Conservation (phyloP, 257 asterid species). For the Scutellaria baicalensis region DNA sequence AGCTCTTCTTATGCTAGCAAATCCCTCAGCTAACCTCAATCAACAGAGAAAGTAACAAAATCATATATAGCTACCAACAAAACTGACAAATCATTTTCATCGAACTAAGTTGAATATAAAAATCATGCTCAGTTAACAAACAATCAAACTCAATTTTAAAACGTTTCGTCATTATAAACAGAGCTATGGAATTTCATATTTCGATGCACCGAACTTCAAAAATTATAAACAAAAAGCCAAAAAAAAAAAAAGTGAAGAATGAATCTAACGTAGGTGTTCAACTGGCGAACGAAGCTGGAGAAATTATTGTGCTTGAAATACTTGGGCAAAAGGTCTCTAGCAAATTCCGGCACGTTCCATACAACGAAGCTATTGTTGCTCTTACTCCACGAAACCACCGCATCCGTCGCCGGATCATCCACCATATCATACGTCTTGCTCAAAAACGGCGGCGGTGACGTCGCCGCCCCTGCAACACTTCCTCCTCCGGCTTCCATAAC, state of each 20-base stretch:
- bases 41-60: not conserved
- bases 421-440: constrained; percentile 82
- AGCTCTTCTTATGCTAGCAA: not conserved
- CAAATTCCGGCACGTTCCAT: constrained; percentile 53
- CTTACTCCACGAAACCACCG: constrained; percentile 67
- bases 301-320: constrained; percentile 74
- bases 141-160: not conserved
- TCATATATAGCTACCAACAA: not conserved
- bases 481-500: constrained; percentile 27
- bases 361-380: constrained; percentile 64
- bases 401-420: constrained; percentile 62
- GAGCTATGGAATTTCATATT: not conserved
- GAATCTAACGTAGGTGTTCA: constrained; percentile 67
- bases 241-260: not conserved
- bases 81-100: not conserved
- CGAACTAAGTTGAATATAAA: not conserved
- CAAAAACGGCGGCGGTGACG: constrained; percentile 59
- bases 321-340: constrained; percentile 59
- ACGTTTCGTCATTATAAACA: not conserved
- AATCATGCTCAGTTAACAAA: not conserved
- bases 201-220: not conserved
- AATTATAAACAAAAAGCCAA: not conserved
- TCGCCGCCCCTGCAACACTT: constrained; percentile 14
- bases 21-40: not conserved
- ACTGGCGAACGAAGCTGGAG: constrained; percentile 84